phyloP scores from a whole-genome alignment of 176 grass and related monocot genomes.

The Cymbopogon citratus region DNA sequence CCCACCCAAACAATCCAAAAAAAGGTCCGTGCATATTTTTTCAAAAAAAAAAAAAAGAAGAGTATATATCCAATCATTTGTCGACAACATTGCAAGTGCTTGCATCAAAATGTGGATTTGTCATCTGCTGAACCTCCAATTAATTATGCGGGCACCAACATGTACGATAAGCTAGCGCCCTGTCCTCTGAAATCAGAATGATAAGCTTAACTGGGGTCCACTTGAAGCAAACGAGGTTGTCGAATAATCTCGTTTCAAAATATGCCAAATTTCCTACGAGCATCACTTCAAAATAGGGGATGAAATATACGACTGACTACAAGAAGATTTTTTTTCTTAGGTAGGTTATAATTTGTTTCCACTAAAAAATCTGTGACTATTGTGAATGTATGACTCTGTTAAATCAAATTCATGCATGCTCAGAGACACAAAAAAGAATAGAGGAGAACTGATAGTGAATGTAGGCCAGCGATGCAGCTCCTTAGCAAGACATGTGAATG shows the following conservation, averaged over 20 bases:
- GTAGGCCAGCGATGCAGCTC: conserved; percentile 23
- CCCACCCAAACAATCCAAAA: too few relatives aligned
- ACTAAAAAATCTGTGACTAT: not conserved
- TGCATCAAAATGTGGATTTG: not conserved
- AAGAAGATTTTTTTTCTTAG: not conserved
- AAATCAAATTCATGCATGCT: not conserved
- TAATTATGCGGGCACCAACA: not conserved
- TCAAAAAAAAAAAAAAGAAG: too few relatives aligned
- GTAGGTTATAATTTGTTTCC: too few relatives aligned
- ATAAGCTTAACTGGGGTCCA: not conserved
- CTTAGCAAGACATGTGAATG: conserved; percentile 16
- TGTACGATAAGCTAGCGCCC: not conserved
- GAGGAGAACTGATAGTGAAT: not conserved
- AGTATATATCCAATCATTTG: not conserved
- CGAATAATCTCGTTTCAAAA: not conserved
- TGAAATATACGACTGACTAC: not conserved
- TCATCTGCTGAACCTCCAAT: not conserved
- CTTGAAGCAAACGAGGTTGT: not conserved
- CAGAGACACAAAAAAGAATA: not conserved
- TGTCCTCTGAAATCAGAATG: not conserved
- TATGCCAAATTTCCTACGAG: not conserved
- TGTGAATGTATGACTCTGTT: not conserved
- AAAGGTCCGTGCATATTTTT: not conserved
- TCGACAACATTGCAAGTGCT: not conserved
- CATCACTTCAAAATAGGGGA: not conserved